A percentile compares a stretch with the other conserved stretches of the same genome.
phyloP scores from a whole-genome alignment of 192 early-diverging fungal genomes.

The Podila horticola region DNA sequence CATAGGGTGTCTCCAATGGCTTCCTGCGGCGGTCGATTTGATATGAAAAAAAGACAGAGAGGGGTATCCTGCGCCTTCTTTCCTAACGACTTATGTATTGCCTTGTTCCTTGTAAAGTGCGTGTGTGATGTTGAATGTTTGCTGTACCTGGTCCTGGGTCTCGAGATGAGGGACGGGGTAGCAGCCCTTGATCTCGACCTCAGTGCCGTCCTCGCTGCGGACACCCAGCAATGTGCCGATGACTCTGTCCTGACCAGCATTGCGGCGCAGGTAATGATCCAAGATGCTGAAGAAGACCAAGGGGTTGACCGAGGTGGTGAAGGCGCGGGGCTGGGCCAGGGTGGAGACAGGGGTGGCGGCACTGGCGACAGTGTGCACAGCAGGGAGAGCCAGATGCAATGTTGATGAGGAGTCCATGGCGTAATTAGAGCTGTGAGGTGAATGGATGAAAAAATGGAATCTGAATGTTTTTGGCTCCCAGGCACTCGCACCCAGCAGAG shows the following conservation, averaged over 20 bases:
- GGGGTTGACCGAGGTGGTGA: conserved; percentile 74
- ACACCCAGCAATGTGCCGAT: conserved; percentile 93
- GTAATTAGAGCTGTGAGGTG: conserved; percentile 11
- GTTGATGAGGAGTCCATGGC: conserved; percentile 52
- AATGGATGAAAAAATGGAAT: background rate
- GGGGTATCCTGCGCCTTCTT: no score
- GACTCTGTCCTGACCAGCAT: conserved; percentile 83
- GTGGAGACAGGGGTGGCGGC: conserved; percentile 33
- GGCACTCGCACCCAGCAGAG: no score
- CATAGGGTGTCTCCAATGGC: no score
- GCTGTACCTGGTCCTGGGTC: conserved; percentile 70
- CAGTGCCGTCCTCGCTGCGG: conserved; percentile 86
- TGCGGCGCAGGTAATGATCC: conserved; percentile 90
- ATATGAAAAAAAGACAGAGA: no score
- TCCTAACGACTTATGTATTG: no score
- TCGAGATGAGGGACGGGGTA: conserved; percentile 87
- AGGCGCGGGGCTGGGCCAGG: conserved; percentile 59
- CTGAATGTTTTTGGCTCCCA: background rate
- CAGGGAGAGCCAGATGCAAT: conserved; percentile 49
- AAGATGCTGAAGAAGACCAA: conserved; percentile 92
- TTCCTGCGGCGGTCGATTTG: no score
- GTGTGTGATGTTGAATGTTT: background rate
- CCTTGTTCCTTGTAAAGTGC: background rate
- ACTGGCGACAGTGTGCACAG: conserved; percentile 46
- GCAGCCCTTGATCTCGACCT: conserved; percentile 90